Base-by-base conservation (phyloP, 305 asterid species). In the Andrographis paniculata region DNA sequence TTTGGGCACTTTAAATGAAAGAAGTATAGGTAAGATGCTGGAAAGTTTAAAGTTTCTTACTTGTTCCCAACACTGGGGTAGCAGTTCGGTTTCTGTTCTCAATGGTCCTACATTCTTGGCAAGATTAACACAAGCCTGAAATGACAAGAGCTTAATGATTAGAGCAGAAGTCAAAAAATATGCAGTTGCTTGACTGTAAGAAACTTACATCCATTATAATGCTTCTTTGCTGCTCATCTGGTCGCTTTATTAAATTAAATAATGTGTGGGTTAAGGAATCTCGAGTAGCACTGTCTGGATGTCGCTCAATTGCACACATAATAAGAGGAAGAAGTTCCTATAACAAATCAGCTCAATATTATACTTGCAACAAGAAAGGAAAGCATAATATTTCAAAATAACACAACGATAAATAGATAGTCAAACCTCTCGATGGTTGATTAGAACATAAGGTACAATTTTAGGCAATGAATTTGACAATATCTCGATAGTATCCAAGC, bases 31-130 rank as follows among this genome's bases (percentile, higher is more conserved):
- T 16, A 39, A 42, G 37, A 47, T 35, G 40, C 9, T 35, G 20
- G 24, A 38, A 38, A 16, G 6, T 15, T 38, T 18, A 35, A 40
- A 47, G 23, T 62, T 49, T 52, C 78, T 70, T 71, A 91, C 99
- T 63, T 91, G 99, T 77, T 91, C 96, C 99, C 99, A 91, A 60
- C 99, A 91, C 67, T 87, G 99, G 56, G 99, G 96, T 72, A 91
- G 87, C 79, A 91, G 64, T 77, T 92, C 99, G 63, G 83, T 87
- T 81, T 92, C 97, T 24, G 97, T 87, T 69, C 99, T 75, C 77
- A 92, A 77, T 67, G 79, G 86, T 58, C 99, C 95, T 4, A 92
- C 94, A 74, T 77, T 87, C 76, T 80, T 81, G 45, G 96, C 85
- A 55, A 92, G 96, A 47, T 85, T 70, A 47, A 92, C 99, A 65